Evolutionary conservation across 164 flowering plant species (phyloP).

Genomic region (Taxillus chinensis): DNA sequence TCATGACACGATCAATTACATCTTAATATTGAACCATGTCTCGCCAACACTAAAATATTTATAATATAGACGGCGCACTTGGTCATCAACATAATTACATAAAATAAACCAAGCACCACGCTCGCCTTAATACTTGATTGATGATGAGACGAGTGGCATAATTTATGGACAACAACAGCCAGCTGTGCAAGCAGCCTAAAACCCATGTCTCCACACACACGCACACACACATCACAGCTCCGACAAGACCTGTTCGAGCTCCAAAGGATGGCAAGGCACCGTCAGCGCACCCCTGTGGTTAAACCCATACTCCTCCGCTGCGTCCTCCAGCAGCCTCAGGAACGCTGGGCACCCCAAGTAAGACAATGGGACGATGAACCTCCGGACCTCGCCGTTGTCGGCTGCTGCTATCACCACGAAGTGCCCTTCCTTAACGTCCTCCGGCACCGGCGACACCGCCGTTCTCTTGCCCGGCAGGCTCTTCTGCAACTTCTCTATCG

Average conservation of each 20-base stretch:
- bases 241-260: slow-evolving; percentile 38
- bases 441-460: slow-evolving; percentile 3
- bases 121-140: no score
- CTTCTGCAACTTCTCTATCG: slow-evolving; percentile 29
- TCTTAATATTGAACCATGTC: no score
- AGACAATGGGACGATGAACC: slow-evolving; percentile 37
- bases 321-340: slow-evolving; percentile 38
- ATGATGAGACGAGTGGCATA: no score
- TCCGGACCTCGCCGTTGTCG: slow-evolving; percentile 21
- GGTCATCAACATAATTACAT: no score
- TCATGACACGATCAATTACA: no score
- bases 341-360: slow-evolving; percentile 34
- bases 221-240: slow-evolving; percentile 9
- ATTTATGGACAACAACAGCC: no score
- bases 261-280: slow-evolving; percentile 41
- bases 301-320: slow-evolving; percentile 58
- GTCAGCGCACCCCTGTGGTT: slow-evolving; percentile 50
- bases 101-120: no score
- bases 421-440: slow-evolving; percentile 62
- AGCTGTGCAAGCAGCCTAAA: no score
- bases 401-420: slow-evolving; percentile 39
- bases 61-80: no score
- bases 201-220: no score
- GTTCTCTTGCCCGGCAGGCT: slow-evolving; percentile 24
- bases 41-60: no score